Conservation (phyloP, 768 basidiomycete species). For the Trametes elegans region DNA sequence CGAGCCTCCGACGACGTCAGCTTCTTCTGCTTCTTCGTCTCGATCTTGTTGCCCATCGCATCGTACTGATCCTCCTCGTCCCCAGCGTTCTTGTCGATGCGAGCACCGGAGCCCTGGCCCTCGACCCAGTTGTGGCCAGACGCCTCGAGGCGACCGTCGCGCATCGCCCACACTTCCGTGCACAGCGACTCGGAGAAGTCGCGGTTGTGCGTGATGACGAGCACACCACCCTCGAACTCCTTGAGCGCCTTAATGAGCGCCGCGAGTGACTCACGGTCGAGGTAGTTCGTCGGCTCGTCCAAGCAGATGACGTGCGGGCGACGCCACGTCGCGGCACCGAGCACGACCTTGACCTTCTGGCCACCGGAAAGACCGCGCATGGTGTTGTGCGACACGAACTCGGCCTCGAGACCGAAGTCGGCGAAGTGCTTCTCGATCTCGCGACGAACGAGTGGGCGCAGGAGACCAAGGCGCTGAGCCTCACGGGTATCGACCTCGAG, state of each 20-base stretch:
- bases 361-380: slow-evolving; percentile 99
- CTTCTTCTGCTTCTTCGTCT: slow-evolving; percentile 84
- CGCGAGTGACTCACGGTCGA: slow-evolving; percentile 98
- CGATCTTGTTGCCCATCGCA: slow-evolving; percentile 98
- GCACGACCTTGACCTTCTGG: slow-evolving; percentile 99
- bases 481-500: slow-evolving; percentile 96
- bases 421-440: slow-evolving; percentile 99
- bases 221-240: slow-evolving; percentile 97
- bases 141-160: slow-evolving; percentile 92
- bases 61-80: slow-evolving; percentile 92
- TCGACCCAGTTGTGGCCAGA: slow-evolving; percentile 99
- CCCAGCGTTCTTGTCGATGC: slow-evolving; percentile 92
- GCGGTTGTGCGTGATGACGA: slow-evolving; percentile 96
- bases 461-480: slow-evolving; percentile 92
- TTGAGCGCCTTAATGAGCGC: slow-evolving; percentile 98
- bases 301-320: slow-evolving; percentile 96
- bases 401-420: slow-evolving; percentile 98
- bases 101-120: slow-evolving; percentile 91
- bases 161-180: slow-evolving; percentile 99
- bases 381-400: slow-evolving; percentile 98
- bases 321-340: slow-evolving; percentile 98
- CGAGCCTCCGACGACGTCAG: slow-evolving; percentile 77
- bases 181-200: slow-evolving; percentile 99
- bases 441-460: slow-evolving; percentile 94
- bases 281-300: slow-evolving; percentile 98